Evolutionary conservation across 257 asterid genomes (phyloP), one percentile per base, ranked within the genome.

Genomic region (Petunia axillaris): DNA sequence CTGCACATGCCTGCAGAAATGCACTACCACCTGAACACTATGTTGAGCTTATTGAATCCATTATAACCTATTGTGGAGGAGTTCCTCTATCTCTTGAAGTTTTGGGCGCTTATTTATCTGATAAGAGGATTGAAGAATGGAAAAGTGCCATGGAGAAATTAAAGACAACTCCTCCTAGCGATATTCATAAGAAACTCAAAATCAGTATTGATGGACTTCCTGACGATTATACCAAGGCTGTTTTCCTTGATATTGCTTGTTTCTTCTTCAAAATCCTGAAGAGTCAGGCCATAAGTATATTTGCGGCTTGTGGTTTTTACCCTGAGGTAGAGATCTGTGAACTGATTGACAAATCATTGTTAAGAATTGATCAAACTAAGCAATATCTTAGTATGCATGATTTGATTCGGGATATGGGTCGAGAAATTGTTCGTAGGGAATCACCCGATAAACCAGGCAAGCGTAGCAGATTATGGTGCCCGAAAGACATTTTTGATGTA

Each of bases 171-270:
- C 71, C 71, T 64, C 1, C 38, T 36, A 64, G 37, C n/a, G 71
- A 64, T 38, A 14, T 64, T 64, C 71, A 36, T 41, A 64, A 11
- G 37, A 64, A 64, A 64, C 71, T 64, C 2, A 9, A 37, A 64
- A 64, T 37, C 4, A 64, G 71, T 8, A 36, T 64, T 25, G 71
- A 37, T 37, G 71, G 71, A 64, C 44, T 64, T 64, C 39, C 71
- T 2, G 43, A 25, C 37, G 43, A 37, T 2, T 64, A 36, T 64
- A 41, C 71, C 0, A 64, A 64, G 71, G 71, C 39, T 64, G 43
- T 64, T 8, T 64, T 64, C 71, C 71, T 64, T 64, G 71, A 64
- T 64, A 38, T 64, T 64, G 71, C 71, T 37, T 64, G 46, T 64
- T 25, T 64, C 44, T 37, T 8, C n/a, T 11, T 5, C 40, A 64